Evolutionary conservation across 805 yeast genomes (phyloP).

Genomic region (Ogataea chonburiensis): DNA sequence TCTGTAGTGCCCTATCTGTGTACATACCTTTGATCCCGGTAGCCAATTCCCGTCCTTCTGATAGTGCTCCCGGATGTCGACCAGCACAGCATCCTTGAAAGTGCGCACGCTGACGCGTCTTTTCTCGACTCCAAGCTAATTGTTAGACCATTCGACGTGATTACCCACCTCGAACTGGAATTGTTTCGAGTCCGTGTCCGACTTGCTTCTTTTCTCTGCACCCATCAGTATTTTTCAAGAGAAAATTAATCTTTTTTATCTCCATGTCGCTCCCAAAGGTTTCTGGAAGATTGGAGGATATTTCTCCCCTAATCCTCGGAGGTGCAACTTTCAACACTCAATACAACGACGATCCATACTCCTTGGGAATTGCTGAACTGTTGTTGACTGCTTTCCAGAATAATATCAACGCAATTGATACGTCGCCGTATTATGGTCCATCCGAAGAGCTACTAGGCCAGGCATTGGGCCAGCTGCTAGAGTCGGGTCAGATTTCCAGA

Average conservation of each 20-base stretch:
- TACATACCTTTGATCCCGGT: conserved; percentile 73
- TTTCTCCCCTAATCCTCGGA: conserved; percentile 70
- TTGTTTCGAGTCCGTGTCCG: conserved; percentile 8
- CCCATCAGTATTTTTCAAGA: conserved; percentile 13
- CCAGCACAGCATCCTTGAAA: conserved; percentile 62
- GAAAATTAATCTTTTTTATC: too few species aligned
- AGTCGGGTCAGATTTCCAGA: conserved; percentile 44
- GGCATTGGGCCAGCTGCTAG: conserved; percentile 45
- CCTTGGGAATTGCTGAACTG: conserved; percentile 57
- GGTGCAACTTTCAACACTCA: conserved; percentile 87
- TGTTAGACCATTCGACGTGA: conserved; percentile 6
- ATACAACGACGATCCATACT: conserved; percentile 67
- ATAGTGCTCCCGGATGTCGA: conserved; percentile 86
- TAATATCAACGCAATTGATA: conserved; percentile 80
- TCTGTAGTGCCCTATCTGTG: too few species aligned
- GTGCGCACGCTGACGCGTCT: conserved; percentile 69
- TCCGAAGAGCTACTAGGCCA: conserved; percentile 74
- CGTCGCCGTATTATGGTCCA: conserved; percentile 92
- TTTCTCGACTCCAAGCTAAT: conserved; percentile 44
- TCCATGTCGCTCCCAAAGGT: conserved; percentile 16
- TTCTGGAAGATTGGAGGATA: conserved; percentile 29
- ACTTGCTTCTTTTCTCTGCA: conserved; percentile 4
- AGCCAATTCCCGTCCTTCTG: conserved; percentile 53
- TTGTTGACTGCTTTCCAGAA: conserved; percentile 56
- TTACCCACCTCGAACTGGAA: conserved; percentile 24